Evolutionary conservation across 192 early-diverging fungal genomes (phyloP).

Genomic region (Kickxella alabastrina): DNA sequence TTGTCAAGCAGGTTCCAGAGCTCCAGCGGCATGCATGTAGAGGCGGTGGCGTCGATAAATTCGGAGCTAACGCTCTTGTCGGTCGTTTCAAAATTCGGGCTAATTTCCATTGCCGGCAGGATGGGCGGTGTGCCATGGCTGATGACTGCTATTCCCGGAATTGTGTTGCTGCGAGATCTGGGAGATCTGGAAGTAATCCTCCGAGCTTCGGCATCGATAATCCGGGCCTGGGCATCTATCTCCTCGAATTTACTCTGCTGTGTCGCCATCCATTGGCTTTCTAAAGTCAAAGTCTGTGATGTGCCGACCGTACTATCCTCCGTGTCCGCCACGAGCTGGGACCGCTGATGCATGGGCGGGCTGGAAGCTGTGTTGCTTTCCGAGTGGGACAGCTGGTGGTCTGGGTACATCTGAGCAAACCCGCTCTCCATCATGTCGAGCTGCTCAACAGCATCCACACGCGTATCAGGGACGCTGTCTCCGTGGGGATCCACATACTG

Average conservation of each 20-base stretch:
- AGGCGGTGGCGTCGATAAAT: constrained; percentile 20
- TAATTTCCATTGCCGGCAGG: constrained; percentile 16
- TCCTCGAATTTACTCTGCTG: constrained; percentile 30
- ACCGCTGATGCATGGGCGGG: not conserved
- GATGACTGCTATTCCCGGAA: constrained; percentile 14
- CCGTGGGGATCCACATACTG: constrained; percentile 18
- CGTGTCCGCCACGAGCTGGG: too few species aligned
- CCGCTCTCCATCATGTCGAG: constrained; percentile 41
- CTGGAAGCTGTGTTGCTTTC: not conserved
- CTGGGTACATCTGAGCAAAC: constrained; percentile 39
- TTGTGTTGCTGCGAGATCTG: too few species aligned
- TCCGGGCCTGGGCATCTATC: constrained; percentile 37
- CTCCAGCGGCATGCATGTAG: constrained; percentile 29
- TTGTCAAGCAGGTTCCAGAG: constrained; percentile 35
- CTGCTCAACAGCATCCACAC: constrained; percentile 34
- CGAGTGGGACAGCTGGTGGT: constrained; percentile 8
- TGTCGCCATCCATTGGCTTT: constrained; percentile 10
- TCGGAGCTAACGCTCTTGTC: constrained; percentile 7
- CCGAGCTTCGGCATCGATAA: constrained; percentile 18
- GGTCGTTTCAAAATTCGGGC: constrained; percentile 6
- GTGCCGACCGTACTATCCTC: not conserved
- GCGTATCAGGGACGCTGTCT: not conserved
- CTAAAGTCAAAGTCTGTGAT: not conserved
- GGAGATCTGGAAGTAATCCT: not conserved
- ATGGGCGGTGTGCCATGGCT: constrained; percentile 6